Percentiles rank a stretch among this genome's conserved stretches.
These are phyloP conservation scores for Lunularia cruciata DNA, from an alignment of 225 moss, liverwort and hornwort species.

Conservation along the genomic window DNA sequence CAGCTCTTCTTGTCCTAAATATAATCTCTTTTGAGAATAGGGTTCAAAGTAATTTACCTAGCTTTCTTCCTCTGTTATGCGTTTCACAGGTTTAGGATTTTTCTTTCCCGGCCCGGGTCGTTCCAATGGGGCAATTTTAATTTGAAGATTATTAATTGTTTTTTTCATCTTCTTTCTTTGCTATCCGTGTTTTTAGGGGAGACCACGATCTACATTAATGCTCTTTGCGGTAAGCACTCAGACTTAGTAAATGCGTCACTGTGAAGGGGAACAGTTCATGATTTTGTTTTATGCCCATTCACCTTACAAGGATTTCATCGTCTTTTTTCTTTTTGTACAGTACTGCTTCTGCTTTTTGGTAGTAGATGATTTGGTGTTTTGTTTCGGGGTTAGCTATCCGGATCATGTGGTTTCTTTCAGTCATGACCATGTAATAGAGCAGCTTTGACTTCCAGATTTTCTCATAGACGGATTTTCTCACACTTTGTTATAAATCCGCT, in stretches of 20 bases:
- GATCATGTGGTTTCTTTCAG: no score
- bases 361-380: no score
- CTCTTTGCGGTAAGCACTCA: conserved; percentile 21
- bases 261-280: neutral
- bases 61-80: neutral
- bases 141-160: conserved; percentile 10
- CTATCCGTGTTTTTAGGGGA: conserved; percentile 1
- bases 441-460: no score
- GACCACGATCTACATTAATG: conserved; percentile 22
- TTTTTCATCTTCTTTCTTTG: neutral
- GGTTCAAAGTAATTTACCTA: neutral
- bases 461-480: no score
- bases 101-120: neutral
- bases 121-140: neutral
- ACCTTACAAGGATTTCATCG: no score
- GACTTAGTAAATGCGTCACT: neutral
- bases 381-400: no score
- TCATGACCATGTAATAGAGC: no score
- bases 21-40: neutral
- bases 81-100: no score
- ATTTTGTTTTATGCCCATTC: no score
- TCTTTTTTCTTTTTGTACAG: neutral
- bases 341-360: no score
- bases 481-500: no score
- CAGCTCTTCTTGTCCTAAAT: no score